Conservation (phyloP, 2,329 filamentous ascomycete genomes). For the Zymoseptoria pseudotritici region DNA sequence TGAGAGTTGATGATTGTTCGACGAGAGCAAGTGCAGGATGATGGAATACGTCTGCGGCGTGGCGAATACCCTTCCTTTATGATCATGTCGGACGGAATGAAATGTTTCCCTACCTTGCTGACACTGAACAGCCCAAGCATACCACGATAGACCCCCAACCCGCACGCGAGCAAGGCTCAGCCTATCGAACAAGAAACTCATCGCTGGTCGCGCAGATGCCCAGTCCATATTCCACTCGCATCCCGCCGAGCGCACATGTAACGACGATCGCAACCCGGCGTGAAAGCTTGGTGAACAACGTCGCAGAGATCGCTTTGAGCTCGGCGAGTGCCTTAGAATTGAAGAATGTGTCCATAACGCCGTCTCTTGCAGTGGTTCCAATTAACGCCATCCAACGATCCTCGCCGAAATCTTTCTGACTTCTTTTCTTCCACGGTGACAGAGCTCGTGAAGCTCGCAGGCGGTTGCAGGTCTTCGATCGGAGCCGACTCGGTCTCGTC, state of each 20-base stretch:
- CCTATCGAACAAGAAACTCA: not conserved
- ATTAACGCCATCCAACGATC: not conserved
- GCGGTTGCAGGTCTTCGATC: too few relatives aligned
- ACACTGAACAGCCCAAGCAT: not conserved
- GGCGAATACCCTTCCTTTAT: not conserved
- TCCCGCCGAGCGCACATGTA: not conserved
- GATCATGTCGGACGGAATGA: not conserved
- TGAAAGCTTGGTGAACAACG: not conserved
- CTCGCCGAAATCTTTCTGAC: not conserved
- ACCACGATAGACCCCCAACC: not conserved
- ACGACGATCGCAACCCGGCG: not conserved
- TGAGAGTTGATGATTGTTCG: not conserved
- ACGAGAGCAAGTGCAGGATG: too few relatives aligned
- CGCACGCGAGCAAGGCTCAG: too few relatives aligned
- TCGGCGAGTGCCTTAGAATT: not conserved
- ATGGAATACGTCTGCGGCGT: not conserved
- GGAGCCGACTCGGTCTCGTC: too few relatives aligned
- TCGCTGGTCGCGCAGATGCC: not conserved
- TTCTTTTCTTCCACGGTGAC: not conserved
- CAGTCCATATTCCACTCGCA: not conserved
- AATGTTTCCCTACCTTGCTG: not conserved
- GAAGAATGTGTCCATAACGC: not conserved
- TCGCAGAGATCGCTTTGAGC: not conserved
- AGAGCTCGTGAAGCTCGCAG: too few relatives aligned
- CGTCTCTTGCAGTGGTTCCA: not conserved